phyloP scores from a whole-genome alignment of 164 flowering plant species.

The Vitis riparia region DNA sequence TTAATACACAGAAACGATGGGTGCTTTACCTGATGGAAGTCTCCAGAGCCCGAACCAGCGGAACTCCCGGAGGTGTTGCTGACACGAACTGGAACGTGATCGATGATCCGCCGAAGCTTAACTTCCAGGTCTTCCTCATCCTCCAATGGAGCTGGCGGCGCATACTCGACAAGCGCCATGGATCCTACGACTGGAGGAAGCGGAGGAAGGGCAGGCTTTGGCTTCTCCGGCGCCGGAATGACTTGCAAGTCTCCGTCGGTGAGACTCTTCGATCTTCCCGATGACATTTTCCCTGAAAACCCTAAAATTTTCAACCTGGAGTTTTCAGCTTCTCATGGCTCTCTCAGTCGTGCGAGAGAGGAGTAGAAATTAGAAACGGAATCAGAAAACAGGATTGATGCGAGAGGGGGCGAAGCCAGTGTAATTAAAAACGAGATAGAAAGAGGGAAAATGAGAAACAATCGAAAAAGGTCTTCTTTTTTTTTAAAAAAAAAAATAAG shows the following conservation, averaged over 20 bases:
- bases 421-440: too few species aligned
- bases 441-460: too few species aligned
- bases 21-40: conserved; percentile 86
- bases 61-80: conserved; percentile 99
- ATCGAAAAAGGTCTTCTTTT: too few species aligned
- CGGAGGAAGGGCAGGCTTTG: conserved; percentile 36
- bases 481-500: too few species aligned
- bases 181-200: conserved; percentile 36
- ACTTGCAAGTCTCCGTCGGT: conserved; percentile 47
- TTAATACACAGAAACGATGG: background rate
- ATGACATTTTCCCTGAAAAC: conserved; percentile 30
- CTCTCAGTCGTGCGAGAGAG: background rate
- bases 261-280: conserved; percentile 27
- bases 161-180: conserved; percentile 83
- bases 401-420: too few species aligned
- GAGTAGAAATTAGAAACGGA: background rate
- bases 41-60: conserved; percentile 99
- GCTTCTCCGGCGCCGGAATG: conserved; percentile 31
- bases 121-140: conserved; percentile 93
- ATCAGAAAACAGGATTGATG: too few species aligned
- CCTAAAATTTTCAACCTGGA: conserved; percentile 12
- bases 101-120: conserved; percentile 90
- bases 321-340: background rate
- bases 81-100: conserved; percentile 93
- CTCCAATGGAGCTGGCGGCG: conserved; percentile 35